Evolutionary conservation across 23 red algal genomes (phyloP), one percentile per base, ranked within the genome.

Genomic region (Gracilaria domingensis): DNA sequence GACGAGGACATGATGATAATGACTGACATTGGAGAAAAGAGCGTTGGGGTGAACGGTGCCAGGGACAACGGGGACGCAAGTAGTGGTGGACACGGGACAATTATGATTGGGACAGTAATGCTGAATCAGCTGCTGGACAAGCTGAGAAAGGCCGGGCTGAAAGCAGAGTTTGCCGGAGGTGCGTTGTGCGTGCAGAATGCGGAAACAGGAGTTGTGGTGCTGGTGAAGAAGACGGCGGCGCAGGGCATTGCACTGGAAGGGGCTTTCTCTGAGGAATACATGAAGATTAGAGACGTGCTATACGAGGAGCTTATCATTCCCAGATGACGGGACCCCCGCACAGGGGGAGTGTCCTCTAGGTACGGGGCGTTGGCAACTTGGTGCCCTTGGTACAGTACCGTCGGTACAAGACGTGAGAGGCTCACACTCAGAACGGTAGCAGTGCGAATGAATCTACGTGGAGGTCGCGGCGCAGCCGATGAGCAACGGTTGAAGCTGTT

Each of bases 31-130:
- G 57, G 44, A 29, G 35, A 49, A 23, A 44, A 30, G 24, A 29
- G 21, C 0, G 37, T 5, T 11, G 28, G 1, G 0, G 18, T 23
- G 59, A 48, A 32, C 23, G 40, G 76, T 35, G 25, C 0, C 7
- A 58, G 17, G 60, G 34, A 24, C 14, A 36, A 84, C 13, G 38
- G 26, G 0, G 53, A 39, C 34, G 62, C 65, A 34, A 75, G 18
- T 54, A 48, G 29, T 30, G 66, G 79, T 34, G 89, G 69, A 26
- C 88, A 91, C 61, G 54, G 56, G 6, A 99, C 84, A n/a, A 81
- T 96, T 12, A 96, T 96, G 44, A 66, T 99, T 50, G 97, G 97
- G n/a, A 95, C 94, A 45, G 67, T 95, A 45, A 93, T 91, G 78
- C 74, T 99, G 58, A 87, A 90, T 33, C 83, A 88, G 39, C 87